Percentiles rank a stretch among this genome's conserved stretches.
phyloP scores from a whole-genome alignment of 2,329 filamentous ascomycete genomes.

The Colletotrichum sp. region DNA sequence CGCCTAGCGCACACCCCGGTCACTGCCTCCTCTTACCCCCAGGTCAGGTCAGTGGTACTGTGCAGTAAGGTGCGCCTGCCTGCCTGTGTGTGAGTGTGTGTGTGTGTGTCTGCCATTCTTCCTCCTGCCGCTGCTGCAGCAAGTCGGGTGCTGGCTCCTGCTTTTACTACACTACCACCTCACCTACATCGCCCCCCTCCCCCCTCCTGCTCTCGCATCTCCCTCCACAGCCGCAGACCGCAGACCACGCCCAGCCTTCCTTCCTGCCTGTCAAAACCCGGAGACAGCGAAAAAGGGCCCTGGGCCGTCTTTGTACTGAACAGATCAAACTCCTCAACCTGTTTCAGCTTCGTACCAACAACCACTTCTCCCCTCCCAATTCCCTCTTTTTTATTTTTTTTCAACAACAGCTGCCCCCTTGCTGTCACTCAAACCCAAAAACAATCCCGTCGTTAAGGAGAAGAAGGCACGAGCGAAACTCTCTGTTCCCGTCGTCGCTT shows the following conservation, averaged over 20 bases:
- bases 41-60: neutral
- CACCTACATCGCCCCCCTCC: neutral
- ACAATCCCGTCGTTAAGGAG: neutral
- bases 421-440: slow-evolving; percentile 7
- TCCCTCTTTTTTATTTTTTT: slow-evolving; percentile 25
- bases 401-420: slow-evolving; percentile 3
- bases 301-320: slow-evolving; percentile 31
- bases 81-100: neutral
- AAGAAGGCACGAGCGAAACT: neutral
- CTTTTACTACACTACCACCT: neutral
- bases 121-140: neutral
- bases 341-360: slow-evolving; percentile 35
- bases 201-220: neutral
- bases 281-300: slow-evolving; percentile 23
- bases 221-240: neutral
- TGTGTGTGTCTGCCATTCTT: neutral
- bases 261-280: slow-evolving; percentile 15
- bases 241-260: neutral
- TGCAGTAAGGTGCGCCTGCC: neutral
- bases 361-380: slow-evolving; percentile 24
- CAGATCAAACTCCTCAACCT: slow-evolving; percentile 38
- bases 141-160: neutral
- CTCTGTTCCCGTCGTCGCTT: neutral
- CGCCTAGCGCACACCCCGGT: neutral
- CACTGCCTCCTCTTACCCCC: neutral